Evolutionary conservation across 2,329 filamentous ascomycete species (phyloP), one percentile per base, ranked within the genome.

Genomic region (Lomentospora prolificans): DNA sequence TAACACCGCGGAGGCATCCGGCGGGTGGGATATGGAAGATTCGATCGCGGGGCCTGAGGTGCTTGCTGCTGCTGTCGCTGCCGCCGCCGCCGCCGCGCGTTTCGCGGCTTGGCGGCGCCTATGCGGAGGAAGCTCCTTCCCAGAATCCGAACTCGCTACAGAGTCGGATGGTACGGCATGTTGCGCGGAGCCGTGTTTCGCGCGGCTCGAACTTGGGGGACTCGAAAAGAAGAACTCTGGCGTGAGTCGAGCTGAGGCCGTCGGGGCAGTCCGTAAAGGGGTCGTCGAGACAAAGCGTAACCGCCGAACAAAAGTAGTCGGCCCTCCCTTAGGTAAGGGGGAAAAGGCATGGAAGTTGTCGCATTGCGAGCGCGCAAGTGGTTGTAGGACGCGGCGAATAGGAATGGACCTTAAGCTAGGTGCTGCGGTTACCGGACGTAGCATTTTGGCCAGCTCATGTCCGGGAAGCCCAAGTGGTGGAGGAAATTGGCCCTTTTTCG

Each of bases 1-100:
- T 22, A 85, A 75, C 14, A 77, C 68, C 3, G 81, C 78, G 3
- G 82, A 85, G 17, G 79, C 76, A 66, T 75, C 71, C 9, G 72
- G 71, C 12, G 77, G 73, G 2, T 78, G 67, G 27, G 70, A 63
- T 12, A 53, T 24, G 10, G 59, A 46, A 7, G 58, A 51, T 0
- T 41, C 60, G 5, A 58, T 53, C 25, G 55, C 41, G 30, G 53
- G 24, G 14, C 12, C 24, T 17, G 27, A 9, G 19, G 41, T 36
- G 53, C 39, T 39, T n/a, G 24, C 28, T n/a, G 48, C 54, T 27
- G 51, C 46, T 25, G 56, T 53, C 6, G 57, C 19, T 22, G 57
- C 39, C 3, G 53, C 53, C 24, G 55, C 46, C 2, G 59, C 54
- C 22, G 59, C 56, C 31, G 55, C 50, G 22, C 57, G 58, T 17